These are phyloP conservation scores for Taphrina pruni DNA, from an alignment of 1,139 yeast species.

Conservation along the genomic window DNA sequence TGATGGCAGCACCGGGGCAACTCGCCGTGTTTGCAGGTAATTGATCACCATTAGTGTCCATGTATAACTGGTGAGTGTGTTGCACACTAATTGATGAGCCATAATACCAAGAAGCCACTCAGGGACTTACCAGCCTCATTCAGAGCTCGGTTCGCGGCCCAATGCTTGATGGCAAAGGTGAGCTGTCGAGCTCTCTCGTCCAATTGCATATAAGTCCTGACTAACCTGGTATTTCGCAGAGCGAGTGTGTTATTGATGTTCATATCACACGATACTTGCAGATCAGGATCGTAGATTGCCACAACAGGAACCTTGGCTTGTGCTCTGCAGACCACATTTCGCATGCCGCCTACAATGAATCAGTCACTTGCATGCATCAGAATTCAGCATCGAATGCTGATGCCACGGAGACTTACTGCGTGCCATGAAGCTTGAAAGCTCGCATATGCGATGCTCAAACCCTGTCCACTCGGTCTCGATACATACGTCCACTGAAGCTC, in stretches of 20 bases:
- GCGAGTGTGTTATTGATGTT: conserved; percentile 48
- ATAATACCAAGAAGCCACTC: conserved; percentile 36
- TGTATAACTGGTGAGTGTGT: conserved; percentile 48
- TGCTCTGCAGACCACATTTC: conserved; percentile 47
- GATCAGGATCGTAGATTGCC: conserved; percentile 48
- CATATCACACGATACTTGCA: conserved; percentile 47
- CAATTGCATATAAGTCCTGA: conserved; percentile 47
- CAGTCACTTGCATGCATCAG: neutral
- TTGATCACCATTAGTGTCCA: conserved; percentile 48
- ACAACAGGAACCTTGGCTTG: conserved; percentile 49
- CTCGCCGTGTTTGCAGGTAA: conserved; percentile 46
- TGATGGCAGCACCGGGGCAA: conserved; percentile 47
- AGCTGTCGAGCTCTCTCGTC: conserved; percentile 48
- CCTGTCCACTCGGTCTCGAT: conserved; percentile 42
- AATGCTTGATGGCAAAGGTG: conserved; percentile 48
- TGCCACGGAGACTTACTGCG: conserved; percentile 40
- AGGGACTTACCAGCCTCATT: conserved; percentile 48
- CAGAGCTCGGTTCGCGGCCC: conserved; percentile 48
- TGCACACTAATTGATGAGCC: conserved; percentile 22
- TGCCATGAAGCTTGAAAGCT: conserved; percentile 45
- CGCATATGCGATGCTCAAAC: conserved; percentile 43
- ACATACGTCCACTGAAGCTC: conserved; percentile 46
- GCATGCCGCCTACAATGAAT: conserved; percentile 46
- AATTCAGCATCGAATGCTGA: neutral
- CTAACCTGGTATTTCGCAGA: conserved; percentile 47